phyloP scores from a whole-genome alignment of 192 early-diverging fungal species.

The Chytriomyces sp. region DNA sequence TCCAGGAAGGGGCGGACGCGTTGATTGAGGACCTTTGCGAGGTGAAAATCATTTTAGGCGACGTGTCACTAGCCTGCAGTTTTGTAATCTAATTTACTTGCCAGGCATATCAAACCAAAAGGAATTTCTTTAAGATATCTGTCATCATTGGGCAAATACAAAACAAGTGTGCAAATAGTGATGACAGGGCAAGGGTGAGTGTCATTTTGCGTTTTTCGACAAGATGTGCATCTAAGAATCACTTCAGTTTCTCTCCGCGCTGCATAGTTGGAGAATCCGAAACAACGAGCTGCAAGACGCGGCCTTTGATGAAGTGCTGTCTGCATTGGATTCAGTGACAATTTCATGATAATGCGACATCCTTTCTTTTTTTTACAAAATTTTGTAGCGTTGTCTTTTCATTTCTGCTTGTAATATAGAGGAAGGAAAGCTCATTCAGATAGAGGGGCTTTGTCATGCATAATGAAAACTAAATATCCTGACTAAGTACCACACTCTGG shows the following conservation, averaged over 20 bases:
- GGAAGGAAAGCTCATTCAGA: too few relatives aligned
- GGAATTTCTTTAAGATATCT: not conserved
- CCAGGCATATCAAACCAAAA: not conserved
- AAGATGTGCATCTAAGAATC: not conserved
- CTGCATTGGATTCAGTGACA: not conserved
- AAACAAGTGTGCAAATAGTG: not conserved
- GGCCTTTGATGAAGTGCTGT: not conserved
- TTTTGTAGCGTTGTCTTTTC: too few relatives aligned
- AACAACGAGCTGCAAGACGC: not conserved
- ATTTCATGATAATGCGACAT: not conserved
- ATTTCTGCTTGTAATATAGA: too few relatives aligned
- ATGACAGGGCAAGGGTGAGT: not conserved
- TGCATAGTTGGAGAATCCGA: not conserved
- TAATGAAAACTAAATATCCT: too few relatives aligned
- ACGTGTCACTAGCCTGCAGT: not conserved
- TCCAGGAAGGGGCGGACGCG: not conserved
- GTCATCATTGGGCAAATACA: not conserved
- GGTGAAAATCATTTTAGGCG: not conserved
- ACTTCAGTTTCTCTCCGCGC: not conserved
- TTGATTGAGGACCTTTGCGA: not conserved
- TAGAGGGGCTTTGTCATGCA: too few relatives aligned
- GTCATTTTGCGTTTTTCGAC: not conserved
- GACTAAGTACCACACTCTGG: too few relatives aligned
- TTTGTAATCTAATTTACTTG: not conserved
- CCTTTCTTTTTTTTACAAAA: not conserved